Evolutionary conservation across 768 basidiomycete genomes (phyloP).

Genomic region (Xanthoconium stramineum): DNA sequence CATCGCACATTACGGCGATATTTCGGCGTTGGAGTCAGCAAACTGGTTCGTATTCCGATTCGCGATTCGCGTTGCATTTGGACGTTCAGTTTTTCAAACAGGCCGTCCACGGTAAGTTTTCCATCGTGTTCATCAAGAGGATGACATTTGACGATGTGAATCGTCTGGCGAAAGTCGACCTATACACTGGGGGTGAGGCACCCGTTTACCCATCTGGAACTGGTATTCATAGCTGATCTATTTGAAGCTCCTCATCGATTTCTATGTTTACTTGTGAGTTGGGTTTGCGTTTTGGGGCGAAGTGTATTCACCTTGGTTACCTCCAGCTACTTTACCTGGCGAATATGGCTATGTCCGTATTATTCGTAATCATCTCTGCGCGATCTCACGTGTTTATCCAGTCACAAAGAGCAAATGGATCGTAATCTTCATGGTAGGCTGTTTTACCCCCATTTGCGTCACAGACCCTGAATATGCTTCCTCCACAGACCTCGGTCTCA

Average conservation of each 20-base stretch:
- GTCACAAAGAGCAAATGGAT: slow-evolving; percentile 18
- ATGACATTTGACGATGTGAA: not conserved
- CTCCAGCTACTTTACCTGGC: slow-evolving; percentile 28
- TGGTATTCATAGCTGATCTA: not conserved
- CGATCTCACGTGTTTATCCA: slow-evolving; percentile 7
- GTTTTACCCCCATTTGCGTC: not conserved
- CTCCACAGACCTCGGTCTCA: slow-evolving; percentile 13
- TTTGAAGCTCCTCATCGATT: slow-evolving; percentile 24
- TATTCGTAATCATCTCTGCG: not conserved
- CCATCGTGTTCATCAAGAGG: not conserved
- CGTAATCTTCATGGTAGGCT: slow-evolving; percentile 19
- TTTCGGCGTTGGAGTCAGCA: slow-evolving; percentile 4
- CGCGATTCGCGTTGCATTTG: not conserved
- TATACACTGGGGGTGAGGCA: slow-evolving; percentile 24
- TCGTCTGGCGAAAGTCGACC: slow-evolving; percentile 10
- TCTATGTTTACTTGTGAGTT: slow-evolving; percentile 26
- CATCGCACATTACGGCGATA: slow-evolving; percentile 17
- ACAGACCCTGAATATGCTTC: not conserved
- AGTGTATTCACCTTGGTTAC: not conserved
- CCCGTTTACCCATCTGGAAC: not conserved
- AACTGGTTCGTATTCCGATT: slow-evolving; percentile 20
- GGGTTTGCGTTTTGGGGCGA: not conserved
- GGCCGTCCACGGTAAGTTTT: slow-evolving; percentile 18
- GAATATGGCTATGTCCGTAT: slow-evolving; percentile 27
- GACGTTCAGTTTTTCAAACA: not conserved